Percentiles rank a stretch among this genome's conserved stretches.
Conservation (phyloP, 805 yeast genomes). For the Pichia cabralensis region DNA sequence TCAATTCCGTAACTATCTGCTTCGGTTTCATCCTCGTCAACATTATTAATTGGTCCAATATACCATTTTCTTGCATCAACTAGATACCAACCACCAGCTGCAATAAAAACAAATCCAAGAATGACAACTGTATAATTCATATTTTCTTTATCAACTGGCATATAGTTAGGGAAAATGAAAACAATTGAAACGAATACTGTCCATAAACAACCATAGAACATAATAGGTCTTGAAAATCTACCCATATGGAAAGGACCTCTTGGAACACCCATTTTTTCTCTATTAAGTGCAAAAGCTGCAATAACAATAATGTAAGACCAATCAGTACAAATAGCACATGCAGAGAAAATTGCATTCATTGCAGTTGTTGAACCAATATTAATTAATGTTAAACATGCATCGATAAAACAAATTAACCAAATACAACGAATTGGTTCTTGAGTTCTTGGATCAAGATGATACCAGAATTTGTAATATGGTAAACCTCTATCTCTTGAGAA, state of each 20-base stretch:
- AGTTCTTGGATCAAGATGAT: slow-evolving; percentile 31
- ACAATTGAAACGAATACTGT: slow-evolving; percentile 37
- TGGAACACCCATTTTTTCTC: slow-evolving; percentile 34
- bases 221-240: slow-evolving; percentile 29
- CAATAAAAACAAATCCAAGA: slow-evolving; percentile 31
- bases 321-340: slow-evolving; percentile 41
- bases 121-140: slow-evolving; percentile 50
- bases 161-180: slow-evolving; percentile 42
- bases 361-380: slow-evolving; percentile 34
- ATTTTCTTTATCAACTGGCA: slow-evolving; percentile 31
- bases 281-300: slow-evolving; percentile 31
- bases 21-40: slow-evolving; percentile 24
- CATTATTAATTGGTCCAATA: slow-evolving; percentile 42
- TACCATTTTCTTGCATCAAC: slow-evolving; percentile 46
- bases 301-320: slow-evolving; percentile 42
- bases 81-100: slow-evolving; percentile 34
- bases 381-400: slow-evolving; percentile 36
- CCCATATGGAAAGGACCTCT: slow-evolving; percentile 45
- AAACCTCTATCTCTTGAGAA: slow-evolving; percentile 48
- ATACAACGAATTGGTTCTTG: slow-evolving; percentile 35
- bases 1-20: slow-evolving; percentile 12
- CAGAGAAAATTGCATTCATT: slow-evolving; percentile 45
- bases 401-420: slow-evolving; percentile 31
- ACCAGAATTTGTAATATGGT: slow-evolving; percentile 36
- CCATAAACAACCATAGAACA: slow-evolving; percentile 35